phyloP scores from a whole-genome alignment of 345 rosid species.

The Mallotus nudiflorus region DNA sequence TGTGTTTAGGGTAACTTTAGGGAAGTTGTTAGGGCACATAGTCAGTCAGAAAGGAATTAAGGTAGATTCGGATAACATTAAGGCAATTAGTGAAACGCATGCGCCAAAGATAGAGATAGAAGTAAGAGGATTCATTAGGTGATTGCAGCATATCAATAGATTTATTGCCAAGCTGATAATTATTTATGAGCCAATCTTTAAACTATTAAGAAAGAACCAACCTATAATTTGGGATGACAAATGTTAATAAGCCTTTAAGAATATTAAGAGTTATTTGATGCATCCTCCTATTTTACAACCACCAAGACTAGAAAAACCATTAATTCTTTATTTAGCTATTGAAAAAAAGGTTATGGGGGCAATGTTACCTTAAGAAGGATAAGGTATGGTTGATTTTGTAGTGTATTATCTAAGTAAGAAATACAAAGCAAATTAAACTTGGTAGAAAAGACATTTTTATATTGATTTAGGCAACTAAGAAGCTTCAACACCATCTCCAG shows the following conservation, averaged over 20 bases:
- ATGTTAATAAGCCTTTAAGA: neutral
- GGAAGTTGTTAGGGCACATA: neutral
- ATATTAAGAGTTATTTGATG: neutral
- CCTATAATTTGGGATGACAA: neutral
- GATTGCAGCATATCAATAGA: neutral
- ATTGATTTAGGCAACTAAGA: neutral
- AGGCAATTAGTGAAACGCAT: neutral
- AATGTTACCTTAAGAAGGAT: neutral
- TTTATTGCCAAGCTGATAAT: neutral
- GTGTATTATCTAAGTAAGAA: neutral
- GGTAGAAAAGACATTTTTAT: neutral
- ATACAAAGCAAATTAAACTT: neutral
- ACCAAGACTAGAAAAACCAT: neutral
- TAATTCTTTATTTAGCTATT: neutral
- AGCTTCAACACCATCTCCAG: no score
- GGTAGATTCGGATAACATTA: neutral
- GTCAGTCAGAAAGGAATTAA: neutral
- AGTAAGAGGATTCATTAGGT: neutral
- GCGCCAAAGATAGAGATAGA: neutral
- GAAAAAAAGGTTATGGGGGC: neutral
- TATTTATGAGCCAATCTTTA: neutral
- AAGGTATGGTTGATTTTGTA: no score
- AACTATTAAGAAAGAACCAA: neutral
- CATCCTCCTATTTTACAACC: neutral
- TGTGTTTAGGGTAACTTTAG: neutral